Evolutionary conservation across 345 rosid species (phyloP).

Genomic region (Aegle marmelos): DNA sequence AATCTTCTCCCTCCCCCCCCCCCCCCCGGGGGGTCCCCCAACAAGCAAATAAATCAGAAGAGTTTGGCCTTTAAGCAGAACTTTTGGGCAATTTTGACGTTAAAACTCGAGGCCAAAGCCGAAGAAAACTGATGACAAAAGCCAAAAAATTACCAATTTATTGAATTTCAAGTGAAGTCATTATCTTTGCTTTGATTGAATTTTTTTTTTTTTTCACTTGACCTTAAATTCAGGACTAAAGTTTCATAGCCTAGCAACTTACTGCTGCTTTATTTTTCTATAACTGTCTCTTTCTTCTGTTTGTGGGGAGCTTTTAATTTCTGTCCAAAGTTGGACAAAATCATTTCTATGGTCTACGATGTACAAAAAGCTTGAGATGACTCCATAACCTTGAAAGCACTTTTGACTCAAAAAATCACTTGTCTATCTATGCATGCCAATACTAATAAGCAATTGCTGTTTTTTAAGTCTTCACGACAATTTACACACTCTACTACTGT

Average conservation of each 20-base stretch:
- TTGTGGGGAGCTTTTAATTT: slow-evolving; percentile 14
- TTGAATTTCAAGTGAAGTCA: not conserved
- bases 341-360: slow-evolving; percentile 29
- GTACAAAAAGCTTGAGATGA: slow-evolving; percentile 24
- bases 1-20: too few relatives aligned
- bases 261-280: not conserved
- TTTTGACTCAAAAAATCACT: slow-evolving; percentile 18
- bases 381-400: slow-evolving; percentile 7
- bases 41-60: not conserved
- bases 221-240: slow-evolving; percentile 21
- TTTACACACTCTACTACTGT: not conserved
- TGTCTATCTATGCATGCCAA: not conserved
- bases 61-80: too few relatives aligned
- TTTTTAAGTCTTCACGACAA: not conserved
- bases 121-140: not conserved
- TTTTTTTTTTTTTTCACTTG: not conserved
- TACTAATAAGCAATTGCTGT: not conserved
- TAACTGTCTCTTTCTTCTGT: not conserved
- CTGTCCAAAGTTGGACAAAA: slow-evolving; percentile 20
- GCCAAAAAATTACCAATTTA: not conserved
- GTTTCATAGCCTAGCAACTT: not conserved
- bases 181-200: not conserved
- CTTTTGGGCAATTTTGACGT: too few relatives aligned
- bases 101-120: not conserved
- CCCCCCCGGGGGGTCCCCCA: too few relatives aligned